A percentile compares a stretch with the other conserved stretches of the same genome.
These are phyloP conservation scores for Ophiostoma perfectum DNA, from an alignment of 2,329 filamentous ascomycete genomes.

Conservation along the genomic window DNA sequence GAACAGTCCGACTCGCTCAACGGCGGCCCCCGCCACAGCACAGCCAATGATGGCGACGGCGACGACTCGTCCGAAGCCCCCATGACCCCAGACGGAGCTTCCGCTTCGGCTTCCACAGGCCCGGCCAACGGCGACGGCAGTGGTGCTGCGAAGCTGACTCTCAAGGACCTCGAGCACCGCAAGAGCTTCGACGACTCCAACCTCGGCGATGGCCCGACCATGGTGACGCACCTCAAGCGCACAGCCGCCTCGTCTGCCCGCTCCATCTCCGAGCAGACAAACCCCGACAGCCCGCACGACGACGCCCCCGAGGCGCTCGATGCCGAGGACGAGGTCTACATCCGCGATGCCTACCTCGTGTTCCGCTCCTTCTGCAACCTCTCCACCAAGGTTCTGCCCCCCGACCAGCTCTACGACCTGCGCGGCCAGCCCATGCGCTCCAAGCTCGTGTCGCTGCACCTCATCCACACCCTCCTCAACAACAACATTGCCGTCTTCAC, in stretches of 20 bases:
- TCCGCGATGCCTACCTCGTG: constrained; percentile 93
- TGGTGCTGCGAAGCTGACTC: constrained; percentile 50
- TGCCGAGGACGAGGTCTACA: constrained; percentile 88
- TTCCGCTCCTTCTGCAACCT: constrained; percentile 97
- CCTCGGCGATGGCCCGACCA: constrained; percentile 60
- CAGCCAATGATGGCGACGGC: constrained; percentile 27
- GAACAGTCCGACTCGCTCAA: constrained; percentile 39
- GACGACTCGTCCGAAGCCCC: constrained; percentile 33
- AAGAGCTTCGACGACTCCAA: constrained; percentile 66
- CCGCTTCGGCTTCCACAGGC: constrained; percentile 23
- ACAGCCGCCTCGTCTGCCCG: constrained; percentile 30
- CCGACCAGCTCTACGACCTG: constrained; percentile 87
- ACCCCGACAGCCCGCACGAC: constrained; percentile 49
- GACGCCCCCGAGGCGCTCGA: constrained; percentile 58
- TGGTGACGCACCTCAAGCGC: constrained; percentile 58
- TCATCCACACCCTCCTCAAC: constrained; percentile 91
- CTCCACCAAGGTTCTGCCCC: constrained; percentile 82
- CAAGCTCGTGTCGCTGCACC: constrained; percentile 88
- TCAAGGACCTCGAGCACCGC: constrained; percentile 61
- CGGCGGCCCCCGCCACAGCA: constrained; percentile 29
- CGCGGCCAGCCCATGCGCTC: constrained; percentile 96
- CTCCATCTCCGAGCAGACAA: constrained; percentile 51
- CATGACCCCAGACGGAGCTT: constrained; percentile 29
- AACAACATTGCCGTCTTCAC: constrained; percentile 90
- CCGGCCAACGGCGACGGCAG: constrained; percentile 23